Evolutionary conservation across 2,329 filamentous ascomycete species (phyloP), one percentile per base, ranked within the genome.

Genomic region (Thyridium curvatum): DNA sequence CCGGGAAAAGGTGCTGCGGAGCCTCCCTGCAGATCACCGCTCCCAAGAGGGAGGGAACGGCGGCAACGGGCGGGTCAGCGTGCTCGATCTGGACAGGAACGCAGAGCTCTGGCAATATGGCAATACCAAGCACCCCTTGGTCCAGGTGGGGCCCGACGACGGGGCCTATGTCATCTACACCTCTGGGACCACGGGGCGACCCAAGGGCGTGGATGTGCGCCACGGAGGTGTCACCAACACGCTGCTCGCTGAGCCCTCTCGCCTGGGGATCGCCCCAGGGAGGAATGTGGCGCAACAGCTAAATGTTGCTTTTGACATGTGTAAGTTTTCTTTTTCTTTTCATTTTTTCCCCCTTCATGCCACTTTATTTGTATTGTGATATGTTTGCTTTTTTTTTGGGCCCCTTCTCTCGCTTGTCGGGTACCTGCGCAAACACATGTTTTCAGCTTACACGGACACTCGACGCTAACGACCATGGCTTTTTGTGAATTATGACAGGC

Each of bases 251-350:
- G 61, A 64, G 16, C 74, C 75, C 0, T 72, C 69, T 6, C 68
- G 65, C 41, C 51, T 80, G 13, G 69, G 66, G 3, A 71, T 79
- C 37, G 55, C 48, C 10, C 53, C 61, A 3, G 74, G 74, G 12
- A 69, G 62, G 10, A 65, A 65, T 12, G 74, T 79, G 8, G 72
- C 69, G 3, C 73, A 76, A 40, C 60, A 78, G 7, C 59, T 79
- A 31, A 78, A 72, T 43, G 68, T 80, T 33, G 72, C 71, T 32
- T 80, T 79, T 44, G 76, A 79, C 45, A 79, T 79, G 74, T 72
- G 74, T 77, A 61, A 49, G 70, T 58, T 14, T 28, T 8, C n/a
- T n/a, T n/a, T n/a, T n/a, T n/a, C n/a, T n/a, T n/a, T n/a, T n/a
- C n/a, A n/a, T n/a, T n/a, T n/a, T n/a, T n/a, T n/a, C n/a, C n/a